Conservation (phyloP, 2,329 filamentous ascomycete genomes). For the Coniochaeta sp. region DNA sequence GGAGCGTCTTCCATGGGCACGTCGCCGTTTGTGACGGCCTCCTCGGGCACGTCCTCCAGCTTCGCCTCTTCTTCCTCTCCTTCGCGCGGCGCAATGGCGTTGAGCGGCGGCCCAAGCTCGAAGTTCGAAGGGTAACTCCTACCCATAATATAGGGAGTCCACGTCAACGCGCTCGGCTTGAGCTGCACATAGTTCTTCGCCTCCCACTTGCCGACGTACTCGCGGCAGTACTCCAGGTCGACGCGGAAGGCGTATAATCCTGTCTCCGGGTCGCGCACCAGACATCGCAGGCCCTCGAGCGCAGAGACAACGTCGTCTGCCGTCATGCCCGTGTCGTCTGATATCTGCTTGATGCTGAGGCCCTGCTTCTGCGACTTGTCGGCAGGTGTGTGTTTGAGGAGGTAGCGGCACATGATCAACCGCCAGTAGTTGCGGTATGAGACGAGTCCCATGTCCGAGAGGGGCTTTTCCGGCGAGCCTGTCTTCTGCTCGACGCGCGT, state of each 20-base stretch:
- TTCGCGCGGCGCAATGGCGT: conserved; percentile 80
- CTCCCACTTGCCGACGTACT: conserved; percentile 86
- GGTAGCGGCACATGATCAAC: conserved; percentile 75
- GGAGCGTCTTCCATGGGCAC: too few species aligned
- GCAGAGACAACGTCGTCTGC: conserved; percentile 93
- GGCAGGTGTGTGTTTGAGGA: conserved; percentile 50
- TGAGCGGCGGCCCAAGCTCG: conserved; percentile 72
- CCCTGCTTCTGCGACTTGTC: conserved; percentile 34
- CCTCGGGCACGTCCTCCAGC: conserved; percentile 11
- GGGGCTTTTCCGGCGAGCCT: conserved; percentile 91
- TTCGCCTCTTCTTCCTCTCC: conserved; percentile 50
- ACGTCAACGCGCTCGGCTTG: conserved; percentile 72
- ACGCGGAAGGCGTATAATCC: conserved; percentile 84
- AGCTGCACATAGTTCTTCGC: conserved; percentile 81
- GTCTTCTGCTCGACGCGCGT: conserved; percentile 90
- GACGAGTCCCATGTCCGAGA: conserved; percentile 96
- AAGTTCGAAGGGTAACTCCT: conserved; percentile 75
- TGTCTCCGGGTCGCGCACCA: conserved; percentile 84
- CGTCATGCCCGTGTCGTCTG: conserved; percentile 89
- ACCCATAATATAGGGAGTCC: conserved; percentile 97
- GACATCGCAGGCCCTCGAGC: conserved; percentile 79
- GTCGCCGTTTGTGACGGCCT: conserved; percentile 23
- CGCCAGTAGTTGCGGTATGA: conserved; percentile 99
- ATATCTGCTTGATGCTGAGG: conserved; percentile 61
- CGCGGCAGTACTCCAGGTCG: conserved; percentile 75